Conservation (phyloP, 31 red algal genomes). For the Porphyra umbilicalis region DNA sequence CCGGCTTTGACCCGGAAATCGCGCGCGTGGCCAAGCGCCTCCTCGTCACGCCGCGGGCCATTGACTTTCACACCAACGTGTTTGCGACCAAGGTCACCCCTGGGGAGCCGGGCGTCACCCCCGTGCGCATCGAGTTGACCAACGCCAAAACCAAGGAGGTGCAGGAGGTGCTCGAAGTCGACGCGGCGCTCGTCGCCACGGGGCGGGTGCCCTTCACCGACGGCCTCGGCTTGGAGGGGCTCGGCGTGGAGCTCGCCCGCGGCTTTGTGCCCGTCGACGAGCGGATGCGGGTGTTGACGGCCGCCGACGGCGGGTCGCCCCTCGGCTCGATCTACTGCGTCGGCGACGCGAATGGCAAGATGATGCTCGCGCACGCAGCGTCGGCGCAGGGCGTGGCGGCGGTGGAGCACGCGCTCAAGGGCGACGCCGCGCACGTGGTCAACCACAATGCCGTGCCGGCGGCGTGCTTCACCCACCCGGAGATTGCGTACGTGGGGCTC, state of each 20-base stretch:
- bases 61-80: conserved; percentile 87
- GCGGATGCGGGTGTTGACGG: conserved; percentile 67
- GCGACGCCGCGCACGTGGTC: conserved; percentile 43
- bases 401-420: conserved; percentile 66
- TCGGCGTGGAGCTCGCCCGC: conserved; percentile 56
- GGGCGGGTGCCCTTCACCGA: conserved; percentile 83
- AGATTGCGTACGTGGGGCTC: conserved; percentile 85
- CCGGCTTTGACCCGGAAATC: conserved; percentile 96
- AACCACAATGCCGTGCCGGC: conserved; percentile 82
- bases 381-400: conserved; percentile 88
- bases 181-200: conserved; percentile 91
- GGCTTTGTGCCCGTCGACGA: conserved; percentile 96
- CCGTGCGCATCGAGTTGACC: conserved; percentile 80
- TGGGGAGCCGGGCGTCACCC: conserved; percentile 56
- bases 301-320: conserved; percentile 18
- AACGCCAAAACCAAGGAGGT: conserved; percentile 61
- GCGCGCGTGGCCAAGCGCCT: conserved; percentile 66
- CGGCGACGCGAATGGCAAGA: conserved; percentile 94
- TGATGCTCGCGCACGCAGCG: conserved; percentile 99
- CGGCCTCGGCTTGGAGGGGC: conserved; percentile 61
- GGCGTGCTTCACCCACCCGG: conserved; percentile 94
- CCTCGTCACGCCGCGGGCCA: conserved; percentile 59
- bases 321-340: conserved; percentile 84
- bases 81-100: conserved; percentile 92
- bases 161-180: conserved; percentile 66